A percentile compares a stretch with the other conserved stretches of the same genome.
phyloP scores from a whole-genome alignment of 441 rosid species.

The Aleurites moluccanus region DNA sequence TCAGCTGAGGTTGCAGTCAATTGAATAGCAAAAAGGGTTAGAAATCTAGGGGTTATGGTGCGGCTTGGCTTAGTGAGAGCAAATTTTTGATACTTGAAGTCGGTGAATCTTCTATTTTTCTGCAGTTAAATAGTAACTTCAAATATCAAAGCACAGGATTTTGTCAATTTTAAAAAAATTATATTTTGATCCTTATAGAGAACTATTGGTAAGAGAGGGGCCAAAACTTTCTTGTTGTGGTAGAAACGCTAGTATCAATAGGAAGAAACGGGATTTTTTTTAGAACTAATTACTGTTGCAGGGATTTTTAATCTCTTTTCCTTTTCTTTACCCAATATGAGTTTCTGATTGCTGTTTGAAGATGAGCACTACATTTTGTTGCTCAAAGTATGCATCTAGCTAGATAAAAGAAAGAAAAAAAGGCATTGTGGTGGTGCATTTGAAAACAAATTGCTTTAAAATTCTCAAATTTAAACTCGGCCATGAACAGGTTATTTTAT shows the following conservation, averaged over 20 bases:
- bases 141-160: neutral
- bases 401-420: neutral
- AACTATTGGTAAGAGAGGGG: neutral
- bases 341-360: neutral
- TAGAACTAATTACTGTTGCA: neutral
- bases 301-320: neutral
- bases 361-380: neutral
- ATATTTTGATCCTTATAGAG: neutral
- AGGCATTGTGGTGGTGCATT: neutral
- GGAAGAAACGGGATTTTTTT: conserved; percentile 4
- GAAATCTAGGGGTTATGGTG: conserved; percentile 10
- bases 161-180: neutral
- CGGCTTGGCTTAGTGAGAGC: conserved; percentile 10
- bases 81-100: conserved; percentile 17
- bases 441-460: no score
- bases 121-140: neutral
- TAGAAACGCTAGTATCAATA: neutral
- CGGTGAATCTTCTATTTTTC: conserved; percentile 6
- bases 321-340: neutral
- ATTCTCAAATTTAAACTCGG: no score
- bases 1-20: conserved; percentile 65
- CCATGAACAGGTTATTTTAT: no score
- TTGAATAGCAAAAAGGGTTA: conserved; percentile 21
- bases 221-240: neutral
- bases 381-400: neutral